Evolutionary conservation across 2,329 filamentous ascomycete species (phyloP).

Genomic region (Trichoderma sp.): DNA sequence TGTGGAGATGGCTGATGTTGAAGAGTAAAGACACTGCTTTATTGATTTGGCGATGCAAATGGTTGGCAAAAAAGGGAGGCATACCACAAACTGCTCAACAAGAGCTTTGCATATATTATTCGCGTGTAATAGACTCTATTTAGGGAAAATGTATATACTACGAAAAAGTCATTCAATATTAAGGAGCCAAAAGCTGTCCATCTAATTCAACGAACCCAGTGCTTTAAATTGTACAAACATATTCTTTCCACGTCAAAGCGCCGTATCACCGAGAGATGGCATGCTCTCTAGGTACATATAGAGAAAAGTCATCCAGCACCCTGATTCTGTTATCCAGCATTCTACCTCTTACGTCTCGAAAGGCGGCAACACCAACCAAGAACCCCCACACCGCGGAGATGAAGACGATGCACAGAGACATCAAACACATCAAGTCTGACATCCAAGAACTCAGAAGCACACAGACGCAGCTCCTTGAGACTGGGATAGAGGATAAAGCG

Average conservation of each 20-base stretch:
- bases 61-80: not conserved
- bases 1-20: constrained; percentile 16
- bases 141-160: not conserved
- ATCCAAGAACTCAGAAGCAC: too few species aligned
- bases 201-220: not conserved
- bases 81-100: not conserved
- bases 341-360: too few species aligned
- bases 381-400: too few species aligned
- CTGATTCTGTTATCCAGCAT: too few species aligned
- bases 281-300: too few species aligned
- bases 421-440: too few species aligned
- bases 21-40: not conserved
- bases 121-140: not conserved
- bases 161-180: not conserved
- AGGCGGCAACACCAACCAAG: too few species aligned
- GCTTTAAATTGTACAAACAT: not conserved
- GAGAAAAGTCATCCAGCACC: too few species aligned
- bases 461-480: too few species aligned
- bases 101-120: not conserved
- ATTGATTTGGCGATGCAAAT: not conserved
- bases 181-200: not conserved
- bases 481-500: too few species aligned
- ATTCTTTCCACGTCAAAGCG: not conserved
- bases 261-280: too few species aligned
- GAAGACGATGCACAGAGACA: too few species aligned